Evolutionary conservation across 768 basidiomycete species (phyloP).

Genomic region (Podaxis sp.): DNA sequence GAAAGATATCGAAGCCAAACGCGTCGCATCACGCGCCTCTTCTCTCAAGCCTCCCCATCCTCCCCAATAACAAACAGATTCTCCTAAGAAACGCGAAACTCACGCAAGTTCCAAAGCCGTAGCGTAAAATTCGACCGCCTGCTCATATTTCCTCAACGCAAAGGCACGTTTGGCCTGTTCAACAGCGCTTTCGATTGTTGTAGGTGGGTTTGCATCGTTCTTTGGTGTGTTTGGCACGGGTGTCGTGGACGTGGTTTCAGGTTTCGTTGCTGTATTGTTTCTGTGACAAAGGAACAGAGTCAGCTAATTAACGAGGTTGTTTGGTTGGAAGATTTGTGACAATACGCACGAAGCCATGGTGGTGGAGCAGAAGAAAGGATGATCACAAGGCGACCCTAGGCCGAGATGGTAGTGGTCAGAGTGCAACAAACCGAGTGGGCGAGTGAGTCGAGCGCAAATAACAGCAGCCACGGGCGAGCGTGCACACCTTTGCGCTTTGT

Average conservation of each 20-base stretch:
- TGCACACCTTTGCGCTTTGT: neutral
- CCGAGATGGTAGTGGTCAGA: neutral
- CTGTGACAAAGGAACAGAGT: neutral
- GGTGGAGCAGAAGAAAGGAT: neutral
- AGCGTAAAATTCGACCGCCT: slow-evolving; percentile 81
- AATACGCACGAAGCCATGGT: slow-evolving; percentile 25
- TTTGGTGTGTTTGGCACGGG: slow-evolving; percentile 21
- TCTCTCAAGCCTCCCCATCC: neutral
- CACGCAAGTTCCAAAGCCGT: slow-evolving; percentile 81
- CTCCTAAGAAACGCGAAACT: slow-evolving; percentile 33
- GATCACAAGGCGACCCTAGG: neutral
- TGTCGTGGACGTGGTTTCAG: slow-evolving; percentile 13
- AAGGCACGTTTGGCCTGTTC: slow-evolving; percentile 87
- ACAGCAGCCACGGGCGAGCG: neutral
- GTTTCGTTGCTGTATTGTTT: slow-evolving; percentile 6
- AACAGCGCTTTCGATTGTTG: slow-evolving; percentile 51
- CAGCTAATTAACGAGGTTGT: neutral
- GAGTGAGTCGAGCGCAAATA: neutral
- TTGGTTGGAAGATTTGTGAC: too few species aligned
- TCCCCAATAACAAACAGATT: neutral
- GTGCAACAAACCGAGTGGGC: neutral
- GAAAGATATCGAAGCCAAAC: slow-evolving; percentile 10
- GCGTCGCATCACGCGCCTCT: slow-evolving; percentile 15
- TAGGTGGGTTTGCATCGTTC: slow-evolving; percentile 15
- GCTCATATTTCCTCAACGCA: slow-evolving; percentile 81